Base-by-base conservation (phyloP, 2,329 filamentous ascomycete species). In the Magnaporthales sp. region DNA sequence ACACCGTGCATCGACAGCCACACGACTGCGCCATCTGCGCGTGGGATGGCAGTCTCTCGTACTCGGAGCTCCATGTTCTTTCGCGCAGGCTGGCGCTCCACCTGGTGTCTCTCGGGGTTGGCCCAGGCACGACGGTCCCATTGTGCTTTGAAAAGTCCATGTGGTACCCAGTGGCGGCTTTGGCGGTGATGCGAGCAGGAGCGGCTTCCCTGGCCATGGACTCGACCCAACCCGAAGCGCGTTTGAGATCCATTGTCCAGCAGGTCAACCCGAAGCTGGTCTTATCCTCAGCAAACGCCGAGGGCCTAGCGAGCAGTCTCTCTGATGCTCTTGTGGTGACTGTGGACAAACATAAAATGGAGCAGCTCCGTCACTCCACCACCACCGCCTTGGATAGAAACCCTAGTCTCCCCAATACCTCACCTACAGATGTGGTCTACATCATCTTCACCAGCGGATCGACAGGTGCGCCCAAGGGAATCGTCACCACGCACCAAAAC, bases 1-100 rank as follows among this genome's bases (percentile, higher is more conserved):
- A 13, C 32, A 46, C 32, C 6, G 32, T 15, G 32, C 32, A 9
- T 46, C 32, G 32, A 13, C 32, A 46, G 32, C 80, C 81, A 1
- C 70, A 75, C 19, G 74, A 75, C 26, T 69, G 76, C 4, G 82
- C 82, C 30, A 76, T 84, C 22, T 73, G 80, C 67, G 82, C 82
- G 0, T 84, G 81, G 81, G 82, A 84, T 67, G 81, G 82, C 46
- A 71, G 72, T 66, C 76, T 82, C 65, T 82, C 80, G 2, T 84
- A 83, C 68, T 66, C 71, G 46, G 76, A 83, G 63, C 74, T 84
- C 1, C 79, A 83, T 31, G 68, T 71, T 1, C 73, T 79, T 15
- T 81, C 82, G 1, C 78, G 77, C 30, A 70, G 70, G 0, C 74
- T 84, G 8, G 81, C 81, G 2, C 70, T 71, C 4, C 74, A 79